phyloP scores from a whole-genome alignment of 2,329 filamentous ascomycete genomes.

The Penicillium griseofulvum region DNA sequence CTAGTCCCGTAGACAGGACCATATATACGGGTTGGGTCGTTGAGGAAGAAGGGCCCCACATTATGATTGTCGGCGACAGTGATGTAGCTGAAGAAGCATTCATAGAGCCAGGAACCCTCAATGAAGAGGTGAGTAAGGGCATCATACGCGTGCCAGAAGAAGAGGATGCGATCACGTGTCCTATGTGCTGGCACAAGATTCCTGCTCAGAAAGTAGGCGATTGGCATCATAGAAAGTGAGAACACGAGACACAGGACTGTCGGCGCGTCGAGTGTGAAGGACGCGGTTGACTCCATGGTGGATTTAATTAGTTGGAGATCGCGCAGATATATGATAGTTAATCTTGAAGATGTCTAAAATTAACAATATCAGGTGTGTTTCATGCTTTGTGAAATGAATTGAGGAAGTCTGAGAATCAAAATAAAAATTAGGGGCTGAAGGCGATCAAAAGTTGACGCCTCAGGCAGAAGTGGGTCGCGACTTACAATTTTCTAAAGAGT shows the following conservation, averaged over 20 bases:
- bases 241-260: constrained; percentile 57
- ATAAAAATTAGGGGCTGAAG: neutral
- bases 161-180: constrained; percentile 67
- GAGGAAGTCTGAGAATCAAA: neutral
- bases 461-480: neutral
- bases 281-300: constrained; percentile 20
- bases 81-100: constrained; percentile 77
- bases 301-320: neutral
- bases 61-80: constrained; percentile 40
- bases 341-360: neutral
- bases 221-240: constrained; percentile 53
- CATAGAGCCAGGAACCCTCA: constrained; percentile 88
- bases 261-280: constrained; percentile 42
- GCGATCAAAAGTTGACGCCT: neutral
- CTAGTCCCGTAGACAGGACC: constrained; percentile 57
- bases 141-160: constrained; percentile 94
- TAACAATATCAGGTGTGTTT: neutral
- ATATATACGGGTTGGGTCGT: constrained; percentile 54
- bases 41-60: constrained; percentile 51
- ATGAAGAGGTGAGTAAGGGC: constrained; percentile 87
- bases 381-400: neutral
- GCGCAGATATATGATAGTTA: neutral
- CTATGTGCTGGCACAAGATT: constrained; percentile 54
- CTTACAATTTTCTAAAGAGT: neutral
- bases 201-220: constrained; percentile 52